phyloP scores from a whole-genome alignment of 23 red algal species.

The Cyanidiococcus yangmingshanensis region DNA sequence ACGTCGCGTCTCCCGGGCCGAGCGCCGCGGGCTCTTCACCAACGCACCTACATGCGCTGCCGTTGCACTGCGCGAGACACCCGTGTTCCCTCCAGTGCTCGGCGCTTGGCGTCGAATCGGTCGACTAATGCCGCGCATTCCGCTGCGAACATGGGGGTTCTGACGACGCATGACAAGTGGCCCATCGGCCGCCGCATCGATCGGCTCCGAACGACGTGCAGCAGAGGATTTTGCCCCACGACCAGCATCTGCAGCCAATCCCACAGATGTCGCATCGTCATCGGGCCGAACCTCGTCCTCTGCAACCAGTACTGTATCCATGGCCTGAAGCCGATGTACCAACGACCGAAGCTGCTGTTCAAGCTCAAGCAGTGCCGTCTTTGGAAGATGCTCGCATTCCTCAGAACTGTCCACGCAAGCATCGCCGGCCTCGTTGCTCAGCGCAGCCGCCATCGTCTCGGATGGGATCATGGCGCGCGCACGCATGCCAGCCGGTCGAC shows the following conservation, averaged over 20 bases:
- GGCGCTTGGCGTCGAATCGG: not conserved
- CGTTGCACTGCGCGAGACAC: not conserved
- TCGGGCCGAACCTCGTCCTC: not conserved
- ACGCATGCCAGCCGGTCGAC: not conserved
- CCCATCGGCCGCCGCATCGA: not conserved
- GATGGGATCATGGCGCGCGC: not conserved
- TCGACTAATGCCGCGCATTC: not conserved
- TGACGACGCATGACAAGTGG: not conserved
- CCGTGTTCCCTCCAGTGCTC: not conserved
- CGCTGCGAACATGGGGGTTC: not conserved
- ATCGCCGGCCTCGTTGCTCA: not conserved
- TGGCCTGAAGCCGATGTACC: not conserved
- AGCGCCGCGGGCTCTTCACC: not conserved
- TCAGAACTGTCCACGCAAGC: too few species aligned
- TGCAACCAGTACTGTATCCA: not conserved
- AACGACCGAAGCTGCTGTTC: conserved; percentile 1
- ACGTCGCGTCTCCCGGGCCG: not conserved
- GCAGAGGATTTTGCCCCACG: not conserved
- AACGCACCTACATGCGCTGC: not conserved
- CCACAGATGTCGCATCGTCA: not conserved
- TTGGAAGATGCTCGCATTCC: not conserved
- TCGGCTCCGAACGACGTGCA: not conserved
- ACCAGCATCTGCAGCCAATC: not conserved
- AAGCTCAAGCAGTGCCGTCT: not conserved
- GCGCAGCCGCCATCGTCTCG: not conserved